Conservation (phyloP, 495 filamentous ascomycete species). For the Clavariopsis aquatica region DNA sequence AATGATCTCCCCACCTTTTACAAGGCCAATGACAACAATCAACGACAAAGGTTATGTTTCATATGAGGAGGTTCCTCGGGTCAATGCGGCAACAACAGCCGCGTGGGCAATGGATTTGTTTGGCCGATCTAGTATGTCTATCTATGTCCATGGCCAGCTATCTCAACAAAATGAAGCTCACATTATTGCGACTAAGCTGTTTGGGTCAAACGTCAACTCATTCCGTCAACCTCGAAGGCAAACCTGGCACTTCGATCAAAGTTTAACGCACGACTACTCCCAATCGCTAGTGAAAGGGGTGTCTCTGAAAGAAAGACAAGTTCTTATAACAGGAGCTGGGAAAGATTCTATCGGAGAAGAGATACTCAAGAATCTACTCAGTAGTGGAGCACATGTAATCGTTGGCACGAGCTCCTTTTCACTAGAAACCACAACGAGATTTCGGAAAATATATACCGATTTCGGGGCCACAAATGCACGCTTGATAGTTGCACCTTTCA, state of each 20-base stretch:
- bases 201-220: not conserved
- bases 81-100: not conserved
- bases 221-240: not conserved
- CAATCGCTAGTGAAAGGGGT: not conserved
- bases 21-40: not conserved
- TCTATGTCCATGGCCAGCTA: not conserved
- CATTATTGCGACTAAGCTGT: not conserved
- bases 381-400: not conserved
- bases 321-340: not conserved
- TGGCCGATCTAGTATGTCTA: not conserved
- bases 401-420: not conserved
- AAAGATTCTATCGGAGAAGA: not conserved
- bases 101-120: not conserved
- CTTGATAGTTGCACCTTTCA: not conserved
- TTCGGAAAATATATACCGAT: not conserved
- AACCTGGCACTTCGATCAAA: not conserved
- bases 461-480: not conserved
- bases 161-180: not conserved
- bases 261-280: not conserved
- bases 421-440: not conserved
- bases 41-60: not conserved
- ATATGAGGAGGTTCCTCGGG: not conserved
- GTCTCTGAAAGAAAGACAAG: not conserved
- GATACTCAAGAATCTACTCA: not conserved
- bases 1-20: not conserved